These are phyloP conservation scores for Sarocladium kiliense DNA, from an alignment of 2,329 filamentous ascomycete genomes.

Conservation along the genomic window DNA sequence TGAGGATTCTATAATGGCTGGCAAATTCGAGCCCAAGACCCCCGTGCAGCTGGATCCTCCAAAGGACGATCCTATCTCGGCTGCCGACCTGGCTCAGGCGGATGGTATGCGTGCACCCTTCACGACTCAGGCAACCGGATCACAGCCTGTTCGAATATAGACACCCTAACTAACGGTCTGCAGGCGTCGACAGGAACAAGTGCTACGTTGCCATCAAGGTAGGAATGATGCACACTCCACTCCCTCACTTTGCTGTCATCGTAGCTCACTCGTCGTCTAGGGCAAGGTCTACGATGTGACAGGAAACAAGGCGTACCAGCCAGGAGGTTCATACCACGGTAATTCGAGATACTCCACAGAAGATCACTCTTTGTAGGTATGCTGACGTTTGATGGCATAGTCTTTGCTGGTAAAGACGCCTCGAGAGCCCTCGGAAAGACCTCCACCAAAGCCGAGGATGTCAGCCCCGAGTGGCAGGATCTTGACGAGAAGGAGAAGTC, in stretches of 20 bases:
- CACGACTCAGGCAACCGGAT: background rate
- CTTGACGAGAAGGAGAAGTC: slow-evolving; percentile 80
- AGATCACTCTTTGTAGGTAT: background rate
- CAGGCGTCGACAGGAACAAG: slow-evolving; percentile 60
- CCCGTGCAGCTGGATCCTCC: slow-evolving; percentile 74
- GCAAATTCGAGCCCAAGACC: slow-evolving; percentile 73
- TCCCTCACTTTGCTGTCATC: background rate
- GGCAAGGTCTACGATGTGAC: slow-evolving; percentile 93
- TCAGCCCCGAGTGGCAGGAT: slow-evolving; percentile 74
- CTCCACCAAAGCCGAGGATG: slow-evolving; percentile 81
- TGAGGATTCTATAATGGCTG: slow-evolving; percentile 38
- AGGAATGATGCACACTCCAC: slow-evolving; percentile 14
- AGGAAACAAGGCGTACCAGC: slow-evolving; percentile 80
- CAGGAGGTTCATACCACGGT: slow-evolving; percentile 83
- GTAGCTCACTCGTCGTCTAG: slow-evolving; percentile 34
- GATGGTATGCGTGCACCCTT: slow-evolving; percentile 58
- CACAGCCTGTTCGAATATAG: background rate
- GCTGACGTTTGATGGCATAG: slow-evolving; percentile 39
- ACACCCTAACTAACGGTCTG: background rate
- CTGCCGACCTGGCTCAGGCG: slow-evolving; percentile 73
- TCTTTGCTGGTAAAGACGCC: slow-evolving; percentile 93
- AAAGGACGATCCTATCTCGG: slow-evolving; percentile 81
- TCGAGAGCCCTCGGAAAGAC: slow-evolving; percentile 87
- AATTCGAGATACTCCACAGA: slow-evolving; percentile 24
- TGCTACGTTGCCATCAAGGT: slow-evolving; percentile 69